Conservation (phyloP, 2,329 filamentous ascomycete species). For the Rhinocladiella mackenziei region DNA sequence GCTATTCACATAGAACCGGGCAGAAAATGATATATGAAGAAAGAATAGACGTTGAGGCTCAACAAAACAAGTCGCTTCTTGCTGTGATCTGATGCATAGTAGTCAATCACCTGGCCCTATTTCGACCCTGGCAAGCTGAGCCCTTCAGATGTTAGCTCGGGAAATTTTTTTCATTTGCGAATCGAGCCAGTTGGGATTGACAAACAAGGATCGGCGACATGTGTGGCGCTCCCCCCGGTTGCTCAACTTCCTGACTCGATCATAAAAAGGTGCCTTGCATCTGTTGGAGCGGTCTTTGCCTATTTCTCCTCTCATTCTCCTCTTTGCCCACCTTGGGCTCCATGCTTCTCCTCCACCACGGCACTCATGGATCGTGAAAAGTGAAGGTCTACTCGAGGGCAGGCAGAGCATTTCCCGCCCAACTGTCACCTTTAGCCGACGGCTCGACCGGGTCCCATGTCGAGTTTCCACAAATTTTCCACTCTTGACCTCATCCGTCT, state of each 20-base stretch:
- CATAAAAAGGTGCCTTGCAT: neutral
- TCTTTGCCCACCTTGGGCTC: neutral
- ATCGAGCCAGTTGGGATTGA: neutral
- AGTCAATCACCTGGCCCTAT: too few species aligned
- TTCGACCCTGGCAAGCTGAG: too few species aligned
- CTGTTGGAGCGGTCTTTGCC: neutral
- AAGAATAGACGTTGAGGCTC: too few species aligned
- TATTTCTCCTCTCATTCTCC: neutral
- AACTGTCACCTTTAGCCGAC: slow-evolving; percentile 1
- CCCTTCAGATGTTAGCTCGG: too few species aligned
- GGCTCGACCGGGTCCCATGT: neutral
- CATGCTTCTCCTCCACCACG: too few species aligned
- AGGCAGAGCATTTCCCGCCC: neutral
- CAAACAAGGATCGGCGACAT: neutral
- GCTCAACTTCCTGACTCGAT: neutral
- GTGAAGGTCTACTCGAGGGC: slow-evolving; percentile 5
- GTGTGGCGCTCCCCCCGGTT: neutral
- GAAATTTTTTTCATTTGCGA: neutral
- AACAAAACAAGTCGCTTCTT: too few species aligned
- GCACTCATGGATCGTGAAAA: neutral
- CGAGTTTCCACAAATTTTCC: slow-evolving; percentile 1
- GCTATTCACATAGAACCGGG: slow-evolving; percentile 1
- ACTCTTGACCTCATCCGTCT: too few species aligned
- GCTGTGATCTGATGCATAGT: too few species aligned
- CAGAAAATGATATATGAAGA: too few species aligned